Evolutionary conservation across 768 basidiomycete genomes (phyloP).

Genomic region (Hypholoma sublateritium): DNA sequence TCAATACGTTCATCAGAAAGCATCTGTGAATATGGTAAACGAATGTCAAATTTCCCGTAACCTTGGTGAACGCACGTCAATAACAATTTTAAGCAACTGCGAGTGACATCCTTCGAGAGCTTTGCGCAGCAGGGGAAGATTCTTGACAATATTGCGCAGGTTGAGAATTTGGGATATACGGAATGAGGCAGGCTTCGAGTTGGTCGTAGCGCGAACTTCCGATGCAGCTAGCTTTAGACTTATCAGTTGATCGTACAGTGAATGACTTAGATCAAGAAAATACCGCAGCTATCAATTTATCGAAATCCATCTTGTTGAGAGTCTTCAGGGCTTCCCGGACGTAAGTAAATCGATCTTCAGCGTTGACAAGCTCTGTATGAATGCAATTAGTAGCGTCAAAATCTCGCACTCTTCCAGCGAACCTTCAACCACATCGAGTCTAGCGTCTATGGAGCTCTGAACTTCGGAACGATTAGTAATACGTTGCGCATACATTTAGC

Average conservation of each 20-base stretch:
- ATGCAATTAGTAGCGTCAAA: slow-evolving; percentile 1
- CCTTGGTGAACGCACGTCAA: slow-evolving; percentile 44
- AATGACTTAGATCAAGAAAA: slow-evolving; percentile 11
- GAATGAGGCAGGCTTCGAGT: slow-evolving; percentile 62
- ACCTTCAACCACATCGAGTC: slow-evolving; percentile 89
- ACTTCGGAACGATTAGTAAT: slow-evolving; percentile 30
- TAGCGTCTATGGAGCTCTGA: slow-evolving; percentile 67
- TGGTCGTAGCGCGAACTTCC: slow-evolving; percentile 52
- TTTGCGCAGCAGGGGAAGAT: slow-evolving; percentile 60
- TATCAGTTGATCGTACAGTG: not conserved
- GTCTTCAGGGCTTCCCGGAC: slow-evolving; percentile 67
- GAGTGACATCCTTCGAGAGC: slow-evolving; percentile 60
- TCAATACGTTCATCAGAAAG: slow-evolving; percentile 71
- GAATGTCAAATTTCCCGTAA: too few relatives aligned
- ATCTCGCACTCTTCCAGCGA: not conserved
- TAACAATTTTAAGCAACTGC: slow-evolving; percentile 60
- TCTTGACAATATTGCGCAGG: slow-evolving; percentile 69
- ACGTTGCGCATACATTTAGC: not conserved
- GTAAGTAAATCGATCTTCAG: slow-evolving; percentile 71
- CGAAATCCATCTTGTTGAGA: slow-evolving; percentile 82
- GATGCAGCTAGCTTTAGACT: slow-evolving; percentile 57
- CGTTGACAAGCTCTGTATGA: slow-evolving; percentile 65
- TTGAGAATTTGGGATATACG: slow-evolving; percentile 80
- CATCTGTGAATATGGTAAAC: slow-evolving; percentile 44
- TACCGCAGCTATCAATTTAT: slow-evolving; percentile 79